Percentiles rank a stretch among this genome's conserved stretches.
These are phyloP conservation scores for Heimioporus punctisporus DNA, from an alignment of 1,284 basidiomycete species.

Conservation along the genomic window DNA sequence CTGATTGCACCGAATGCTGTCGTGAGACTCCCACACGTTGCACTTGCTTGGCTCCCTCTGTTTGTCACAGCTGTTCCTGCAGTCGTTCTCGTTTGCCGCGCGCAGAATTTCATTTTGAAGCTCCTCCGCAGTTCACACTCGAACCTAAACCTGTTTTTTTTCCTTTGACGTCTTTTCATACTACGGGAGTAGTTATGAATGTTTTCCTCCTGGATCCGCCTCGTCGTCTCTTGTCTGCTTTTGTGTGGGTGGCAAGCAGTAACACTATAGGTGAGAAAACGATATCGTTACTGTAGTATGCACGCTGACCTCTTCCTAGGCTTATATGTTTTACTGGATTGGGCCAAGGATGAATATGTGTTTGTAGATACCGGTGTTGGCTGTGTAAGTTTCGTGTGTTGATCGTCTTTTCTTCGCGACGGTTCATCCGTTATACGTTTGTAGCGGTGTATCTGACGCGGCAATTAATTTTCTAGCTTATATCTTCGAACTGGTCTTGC, in stretches of 20 bases:
- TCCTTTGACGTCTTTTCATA: slow-evolving; percentile 60
- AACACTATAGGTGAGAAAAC: slow-evolving; percentile 32
- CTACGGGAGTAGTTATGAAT: slow-evolving; percentile 72
- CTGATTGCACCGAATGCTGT: slow-evolving; percentile 20
- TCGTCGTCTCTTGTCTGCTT: slow-evolving; percentile 61
- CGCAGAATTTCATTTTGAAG: slow-evolving; percentile 14
- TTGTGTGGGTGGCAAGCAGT: slow-evolving; percentile 57
- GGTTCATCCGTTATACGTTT: slow-evolving; percentile 5
- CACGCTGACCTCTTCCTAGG: slow-evolving; percentile 46
- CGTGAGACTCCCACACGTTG: slow-evolving; percentile 11
- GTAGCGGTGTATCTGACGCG: slow-evolving; percentile 8
- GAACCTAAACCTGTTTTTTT: slow-evolving; percentile 43
- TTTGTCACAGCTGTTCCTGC: slow-evolving; percentile 2
- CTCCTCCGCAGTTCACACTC: slow-evolving; percentile 34
- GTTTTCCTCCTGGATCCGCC: slow-evolving; percentile 73
- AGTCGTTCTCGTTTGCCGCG: slow-evolving; percentile 9
- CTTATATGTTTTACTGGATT: slow-evolving; percentile 67
- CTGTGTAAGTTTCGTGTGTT: slow-evolving; percentile 52
- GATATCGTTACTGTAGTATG: slow-evolving; percentile 10
- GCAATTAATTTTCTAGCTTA: slow-evolving; percentile 37
- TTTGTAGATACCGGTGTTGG: slow-evolving; percentile 73
- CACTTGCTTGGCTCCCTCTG: slow-evolving; percentile 2
- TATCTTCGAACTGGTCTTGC: slow-evolving; percentile 75
- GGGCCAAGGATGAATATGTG: slow-evolving; percentile 63
- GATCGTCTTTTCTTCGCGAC: slow-evolving; percentile 1